Base-by-base conservation (phyloP, 192 early-diverging fungal species). In the Coemansia biformis region DNA sequence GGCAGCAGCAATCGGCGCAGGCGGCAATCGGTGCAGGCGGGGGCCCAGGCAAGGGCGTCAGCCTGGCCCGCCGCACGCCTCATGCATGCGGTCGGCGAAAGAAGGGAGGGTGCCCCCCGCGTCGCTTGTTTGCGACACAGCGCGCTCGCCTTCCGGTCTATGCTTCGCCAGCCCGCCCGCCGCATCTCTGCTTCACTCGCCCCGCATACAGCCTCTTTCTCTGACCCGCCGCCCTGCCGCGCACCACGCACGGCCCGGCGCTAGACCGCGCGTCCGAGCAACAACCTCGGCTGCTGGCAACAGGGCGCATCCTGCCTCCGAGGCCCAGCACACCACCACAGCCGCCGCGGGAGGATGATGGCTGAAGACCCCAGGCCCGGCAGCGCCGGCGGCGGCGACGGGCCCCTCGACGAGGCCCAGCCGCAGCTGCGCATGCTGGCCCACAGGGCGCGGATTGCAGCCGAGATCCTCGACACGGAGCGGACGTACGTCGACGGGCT, bases 381-480 rank as follows among this genome's bases (percentile, higher is more conserved):
- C 45, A 24, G 45, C 38, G 24, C 2, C 18, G 11, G 35, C 30
- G 28, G 30, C 49, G 21, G 16, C 39, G 21, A 13, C 3, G n/a
- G 24, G 24, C 26, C 28, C 15, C 16, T n/a, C 13, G 29, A 21
- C 38, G 37, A 15, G 26, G 28, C 38, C 10, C 28, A n/a, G 38
- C 10, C 32, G 7, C 38, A 9, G 30, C 63, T 54, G 46, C 55
- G 40, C 38, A 53, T 49, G 40, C 42, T 54, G 16, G 31, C 17
- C 7, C 59, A 43, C 43, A 57, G 88, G 17, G 61, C 70, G 43
- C 67, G 76, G 29, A 81, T 95, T 36, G 77, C 85, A 4, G 78
- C 71, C 15, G 92, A 95, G 66, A 87, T 95, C 15, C 56, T 92
- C 30, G 64, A 78, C 32, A 91, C 92, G 2, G 92, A 95, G 67